Conservation (phyloP, 768 basidiomycete genomes). For the Tulasnella calospora region DNA sequence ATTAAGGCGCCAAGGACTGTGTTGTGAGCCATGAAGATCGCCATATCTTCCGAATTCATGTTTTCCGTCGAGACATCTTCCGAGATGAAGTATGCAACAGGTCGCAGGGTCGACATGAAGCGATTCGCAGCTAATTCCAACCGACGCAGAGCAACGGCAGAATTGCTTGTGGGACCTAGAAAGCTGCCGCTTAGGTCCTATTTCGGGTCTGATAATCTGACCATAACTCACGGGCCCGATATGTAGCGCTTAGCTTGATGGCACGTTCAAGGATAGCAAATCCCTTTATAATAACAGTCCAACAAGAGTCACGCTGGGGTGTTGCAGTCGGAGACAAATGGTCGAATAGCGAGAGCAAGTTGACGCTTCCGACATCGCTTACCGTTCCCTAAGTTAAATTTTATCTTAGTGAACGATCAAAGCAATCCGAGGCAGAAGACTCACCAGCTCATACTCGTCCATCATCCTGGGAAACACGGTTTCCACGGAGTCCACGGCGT, state of each 20-base stretch:
- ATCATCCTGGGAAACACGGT: slow-evolving; percentile 15
- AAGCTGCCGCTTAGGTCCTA: not conserved
- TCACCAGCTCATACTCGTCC: slow-evolving; percentile 5
- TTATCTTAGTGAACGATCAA: not conserved
- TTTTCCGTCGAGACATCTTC: not conserved
- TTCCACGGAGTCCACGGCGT: slow-evolving; percentile 3
- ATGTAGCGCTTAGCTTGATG: not conserved
- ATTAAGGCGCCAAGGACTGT: not conserved
- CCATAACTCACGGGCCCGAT: not conserved
- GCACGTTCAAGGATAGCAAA: slow-evolving; percentile 6
- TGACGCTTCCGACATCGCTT: not conserved
- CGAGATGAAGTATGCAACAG: not conserved
- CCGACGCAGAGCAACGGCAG: not conserved
- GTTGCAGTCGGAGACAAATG: not conserved
- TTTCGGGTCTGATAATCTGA: not conserved
- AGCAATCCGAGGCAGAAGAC: no score
- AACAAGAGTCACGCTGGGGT: not conserved
- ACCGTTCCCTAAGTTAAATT: not conserved
- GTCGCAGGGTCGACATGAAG: not conserved
- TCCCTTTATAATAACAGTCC: not conserved
- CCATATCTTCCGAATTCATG: not conserved
- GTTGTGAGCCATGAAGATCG: not conserved
- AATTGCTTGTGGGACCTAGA: not conserved
- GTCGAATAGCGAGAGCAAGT: not conserved
- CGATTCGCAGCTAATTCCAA: not conserved